These are phyloP conservation scores for Phyllosticta citriasiana DNA, from an alignment of 2,329 filamentous ascomycete genomes.

Conservation along the genomic window DNA sequence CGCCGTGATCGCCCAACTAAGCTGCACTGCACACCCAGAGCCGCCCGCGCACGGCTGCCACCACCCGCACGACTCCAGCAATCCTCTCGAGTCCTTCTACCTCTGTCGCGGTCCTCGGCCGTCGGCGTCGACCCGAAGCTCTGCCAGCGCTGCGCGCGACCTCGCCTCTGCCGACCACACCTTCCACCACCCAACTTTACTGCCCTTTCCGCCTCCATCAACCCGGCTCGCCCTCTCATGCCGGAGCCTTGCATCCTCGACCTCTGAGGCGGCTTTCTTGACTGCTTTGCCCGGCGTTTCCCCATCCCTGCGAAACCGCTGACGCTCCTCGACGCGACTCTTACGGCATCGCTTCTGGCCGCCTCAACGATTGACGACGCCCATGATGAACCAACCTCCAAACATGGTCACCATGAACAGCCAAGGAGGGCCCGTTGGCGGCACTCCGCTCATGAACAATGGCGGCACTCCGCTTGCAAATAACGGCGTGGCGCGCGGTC, in stretches of 20 bases:
- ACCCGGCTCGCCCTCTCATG: constrained; percentile 7
- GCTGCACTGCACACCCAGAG: not conserved
- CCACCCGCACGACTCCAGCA: not conserved
- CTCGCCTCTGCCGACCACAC: not conserved
- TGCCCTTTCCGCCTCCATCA: not conserved
- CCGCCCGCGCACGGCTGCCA: constrained; percentile 3
- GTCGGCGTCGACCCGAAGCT: constrained; percentile 4
- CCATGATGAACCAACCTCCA: constrained; percentile 35
- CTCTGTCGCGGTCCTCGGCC: constrained; percentile 1
- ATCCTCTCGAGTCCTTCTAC: not conserved
- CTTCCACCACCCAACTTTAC: constrained; percentile 6
- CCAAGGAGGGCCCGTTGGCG: constrained; percentile 55
- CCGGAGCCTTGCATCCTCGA: constrained; percentile 4
- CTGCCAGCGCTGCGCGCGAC: constrained; percentile 2
- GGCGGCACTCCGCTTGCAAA: constrained; percentile 52
- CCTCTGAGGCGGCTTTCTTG: constrained; percentile 6
- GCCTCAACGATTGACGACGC: not conserved
- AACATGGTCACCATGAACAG: constrained; percentile 60
- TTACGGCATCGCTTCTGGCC: constrained; percentile 3
- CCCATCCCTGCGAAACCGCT: not conserved
- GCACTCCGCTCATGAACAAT: constrained; percentile 54
- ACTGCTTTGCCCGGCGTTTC: constrained; percentile 1
- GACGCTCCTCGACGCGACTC: constrained; percentile 2
- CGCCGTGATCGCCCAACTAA: constrained; percentile 14
- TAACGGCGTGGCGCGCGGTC: constrained; percentile 29